These are phyloP conservation scores for Aspergillus tanneri DNA, from an alignment of 2,329 filamentous ascomycete species.

Conservation along the genomic window DNA sequence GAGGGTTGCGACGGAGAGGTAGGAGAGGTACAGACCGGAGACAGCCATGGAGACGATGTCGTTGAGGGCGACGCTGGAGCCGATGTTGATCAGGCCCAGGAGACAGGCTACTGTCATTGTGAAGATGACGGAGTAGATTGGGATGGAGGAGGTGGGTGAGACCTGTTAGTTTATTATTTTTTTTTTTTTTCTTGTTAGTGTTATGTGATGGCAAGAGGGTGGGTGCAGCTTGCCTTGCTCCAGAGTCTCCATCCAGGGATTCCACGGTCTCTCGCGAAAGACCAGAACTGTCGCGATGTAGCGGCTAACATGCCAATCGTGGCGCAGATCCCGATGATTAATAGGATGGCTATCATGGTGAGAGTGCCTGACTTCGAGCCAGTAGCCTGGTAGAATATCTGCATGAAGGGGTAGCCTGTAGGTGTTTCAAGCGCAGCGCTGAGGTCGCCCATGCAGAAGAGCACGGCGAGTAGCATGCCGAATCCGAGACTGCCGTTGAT, in stretches of 20 bases:
- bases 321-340: constrained; percentile 31
- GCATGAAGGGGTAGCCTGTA: constrained; percentile 39
- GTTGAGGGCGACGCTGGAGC: constrained; percentile 33
- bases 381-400: constrained; percentile 34
- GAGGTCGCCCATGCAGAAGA: constrained; percentile 40
- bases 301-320: constrained; percentile 42
- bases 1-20: constrained; percentile 27
- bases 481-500: constrained; percentile 41
- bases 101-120: constrained; percentile 30
- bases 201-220: background rate
- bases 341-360: constrained; percentile 27
- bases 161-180: constrained; percentile 17
- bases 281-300: constrained; percentile 43
- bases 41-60: constrained; percentile 36
- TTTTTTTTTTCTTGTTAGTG: background rate
- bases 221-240: constrained; percentile 26
- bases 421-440: constrained; percentile 24
- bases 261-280: constrained; percentile 28
- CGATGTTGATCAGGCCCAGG: constrained; percentile 36
- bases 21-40: constrained; percentile 32
- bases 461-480: constrained; percentile 38
- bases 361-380: constrained; percentile 26
- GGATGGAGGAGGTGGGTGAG: constrained; percentile 27
- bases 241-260: constrained; percentile 29
- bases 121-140: constrained; percentile 26